A percentile compares a stretch with the other conserved stretches of the same genome.
These are phyloP conservation scores for Yarrowia phangngaensis DNA, from an alignment of 805 yeast species.

Conservation along the genomic window DNA sequence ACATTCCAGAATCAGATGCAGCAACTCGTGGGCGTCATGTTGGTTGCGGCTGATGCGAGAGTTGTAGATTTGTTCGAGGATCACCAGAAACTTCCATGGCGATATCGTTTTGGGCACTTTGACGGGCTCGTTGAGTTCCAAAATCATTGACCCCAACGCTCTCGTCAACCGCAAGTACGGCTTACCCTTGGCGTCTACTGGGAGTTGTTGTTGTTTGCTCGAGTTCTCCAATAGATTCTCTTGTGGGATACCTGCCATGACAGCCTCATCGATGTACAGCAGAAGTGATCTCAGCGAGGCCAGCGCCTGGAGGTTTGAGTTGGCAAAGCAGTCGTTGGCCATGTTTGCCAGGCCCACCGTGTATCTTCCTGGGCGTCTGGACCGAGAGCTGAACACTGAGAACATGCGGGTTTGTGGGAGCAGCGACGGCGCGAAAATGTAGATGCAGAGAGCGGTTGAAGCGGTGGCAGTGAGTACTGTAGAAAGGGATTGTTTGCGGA, in stretches of 20 bases:
- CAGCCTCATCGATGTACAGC: slow-evolving; percentile 31
- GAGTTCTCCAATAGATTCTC: slow-evolving; percentile 19
- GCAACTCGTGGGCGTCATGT: slow-evolving; percentile 92
- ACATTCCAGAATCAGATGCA: slow-evolving; percentile 76
- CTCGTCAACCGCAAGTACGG: slow-evolving; percentile 29
- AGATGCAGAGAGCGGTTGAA: slow-evolving; percentile 17
- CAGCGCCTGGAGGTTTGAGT: slow-evolving; percentile 70
- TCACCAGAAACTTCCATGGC: slow-evolving; percentile 74
- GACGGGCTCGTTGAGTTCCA: slow-evolving; percentile 59
- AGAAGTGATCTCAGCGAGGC: slow-evolving; percentile 34
- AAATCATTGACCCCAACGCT: slow-evolving; percentile 31
- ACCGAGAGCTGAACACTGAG: slow-evolving; percentile 25
- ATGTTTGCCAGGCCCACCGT: slow-evolving; percentile 81
- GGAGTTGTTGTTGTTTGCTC: slow-evolving; percentile 9
- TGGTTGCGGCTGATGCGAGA: slow-evolving; percentile 75
- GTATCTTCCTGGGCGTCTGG: slow-evolving; percentile 42
- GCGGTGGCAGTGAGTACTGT: not conserved
- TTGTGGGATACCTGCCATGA: slow-evolving; percentile 9
- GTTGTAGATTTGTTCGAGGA: slow-evolving; percentile 66
- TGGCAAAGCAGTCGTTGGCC: slow-evolving; percentile 90
- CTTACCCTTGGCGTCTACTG: slow-evolving; percentile 13
- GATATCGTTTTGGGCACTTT: slow-evolving; percentile 53
- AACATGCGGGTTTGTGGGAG: slow-evolving; percentile 28
- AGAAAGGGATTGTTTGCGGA: slow-evolving; percentile 1
- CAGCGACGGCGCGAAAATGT: slow-evolving; percentile 27